Evolutionary conservation across 345 rosid genomes (phyloP).

Genomic region (Eucalyptus pauciflora): DNA sequence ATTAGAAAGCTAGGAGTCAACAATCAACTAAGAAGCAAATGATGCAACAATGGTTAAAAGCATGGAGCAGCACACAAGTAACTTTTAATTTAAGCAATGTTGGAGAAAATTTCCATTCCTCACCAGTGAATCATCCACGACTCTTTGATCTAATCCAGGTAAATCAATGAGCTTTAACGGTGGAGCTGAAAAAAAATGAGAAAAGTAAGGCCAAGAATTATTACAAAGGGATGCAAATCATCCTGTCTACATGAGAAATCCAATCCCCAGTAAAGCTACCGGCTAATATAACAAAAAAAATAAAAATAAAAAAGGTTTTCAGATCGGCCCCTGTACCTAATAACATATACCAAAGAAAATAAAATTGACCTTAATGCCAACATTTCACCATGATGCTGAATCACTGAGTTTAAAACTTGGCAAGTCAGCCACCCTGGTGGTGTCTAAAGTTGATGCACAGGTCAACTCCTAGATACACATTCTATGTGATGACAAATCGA

Average conservation of each 20-base stretch:
- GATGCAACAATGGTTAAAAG: not conserved
- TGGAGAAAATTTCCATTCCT: not conserved
- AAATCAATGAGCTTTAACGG: conserved; percentile 82
- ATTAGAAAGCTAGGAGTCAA: too few relatives aligned
- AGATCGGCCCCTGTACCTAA: not conserved
- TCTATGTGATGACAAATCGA: not conserved
- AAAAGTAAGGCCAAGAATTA: not conserved
- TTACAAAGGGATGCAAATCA: not conserved
- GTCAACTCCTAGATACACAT: not conserved
- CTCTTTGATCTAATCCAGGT: conserved; percentile 93
- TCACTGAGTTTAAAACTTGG: not conserved
- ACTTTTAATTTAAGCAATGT: not conserved
- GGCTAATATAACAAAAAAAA: not conserved
- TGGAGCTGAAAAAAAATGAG: conserved; percentile 48
- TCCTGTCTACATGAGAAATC: not conserved
- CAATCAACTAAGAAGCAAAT: not conserved
- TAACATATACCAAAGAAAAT: not conserved
- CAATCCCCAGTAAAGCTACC: not conserved
- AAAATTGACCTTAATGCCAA: not conserved
- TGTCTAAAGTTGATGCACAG: not conserved
- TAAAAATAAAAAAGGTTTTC: not conserved
- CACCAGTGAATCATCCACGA: conserved; percentile 87
- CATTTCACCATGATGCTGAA: not conserved
- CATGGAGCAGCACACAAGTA: not conserved
- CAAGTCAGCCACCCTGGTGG: not conserved